Conservation (phyloP, 1,284 basidiomycete genomes). For the Trichosporon sp. region DNA sequence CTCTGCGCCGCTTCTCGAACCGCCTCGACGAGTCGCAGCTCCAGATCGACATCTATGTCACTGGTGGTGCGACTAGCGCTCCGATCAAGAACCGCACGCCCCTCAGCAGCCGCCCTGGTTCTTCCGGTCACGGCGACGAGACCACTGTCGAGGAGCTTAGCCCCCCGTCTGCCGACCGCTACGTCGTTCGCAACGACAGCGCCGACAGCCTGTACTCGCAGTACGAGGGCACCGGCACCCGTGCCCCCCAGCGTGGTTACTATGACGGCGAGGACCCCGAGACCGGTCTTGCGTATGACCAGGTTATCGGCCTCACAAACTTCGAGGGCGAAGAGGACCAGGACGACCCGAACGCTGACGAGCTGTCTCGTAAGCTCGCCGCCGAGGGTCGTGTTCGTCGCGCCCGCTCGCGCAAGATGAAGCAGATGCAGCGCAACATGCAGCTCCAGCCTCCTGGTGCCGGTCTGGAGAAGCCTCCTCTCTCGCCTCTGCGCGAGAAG, state of each 20-base stretch:
- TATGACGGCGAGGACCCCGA: slow-evolving; percentile 28
- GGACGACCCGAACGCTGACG: slow-evolving; percentile 68
- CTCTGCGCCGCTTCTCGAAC: slow-evolving; percentile 66
- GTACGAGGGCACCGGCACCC: slow-evolving; percentile 10
- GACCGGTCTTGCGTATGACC: slow-evolving; percentile 9
- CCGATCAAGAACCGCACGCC: slow-evolving; percentile 12
- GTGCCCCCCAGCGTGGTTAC: slow-evolving; percentile 13
- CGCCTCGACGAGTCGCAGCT: slow-evolving; percentile 66
- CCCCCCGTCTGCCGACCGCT: slow-evolving; percentile 13
- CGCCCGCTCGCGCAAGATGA: slow-evolving; percentile 58
- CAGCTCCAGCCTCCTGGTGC: not conserved
- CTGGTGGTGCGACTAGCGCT: slow-evolving; percentile 56
- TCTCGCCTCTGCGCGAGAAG: slow-evolving; percentile 15
- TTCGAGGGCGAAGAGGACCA: slow-evolving; percentile 78
- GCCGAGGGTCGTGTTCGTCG: slow-evolving; percentile 70
- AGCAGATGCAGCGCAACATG: slow-evolving; percentile 5
- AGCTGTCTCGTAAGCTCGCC: slow-evolving; percentile 65
- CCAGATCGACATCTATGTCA: slow-evolving; percentile 79
- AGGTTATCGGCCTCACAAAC: slow-evolving; percentile 68
- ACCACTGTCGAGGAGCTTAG: slow-evolving; percentile 9
- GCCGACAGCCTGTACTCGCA: slow-evolving; percentile 14
- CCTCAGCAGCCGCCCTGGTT: slow-evolving; percentile 12
- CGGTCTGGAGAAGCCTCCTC: not conserved
- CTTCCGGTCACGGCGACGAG: not conserved
- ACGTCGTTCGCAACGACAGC: slow-evolving; percentile 3